Percentiles rank a stretch among this genome's conserved stretches.
Conservation (phyloP, 306 rosid species). For the Castanea mollissima region DNA sequence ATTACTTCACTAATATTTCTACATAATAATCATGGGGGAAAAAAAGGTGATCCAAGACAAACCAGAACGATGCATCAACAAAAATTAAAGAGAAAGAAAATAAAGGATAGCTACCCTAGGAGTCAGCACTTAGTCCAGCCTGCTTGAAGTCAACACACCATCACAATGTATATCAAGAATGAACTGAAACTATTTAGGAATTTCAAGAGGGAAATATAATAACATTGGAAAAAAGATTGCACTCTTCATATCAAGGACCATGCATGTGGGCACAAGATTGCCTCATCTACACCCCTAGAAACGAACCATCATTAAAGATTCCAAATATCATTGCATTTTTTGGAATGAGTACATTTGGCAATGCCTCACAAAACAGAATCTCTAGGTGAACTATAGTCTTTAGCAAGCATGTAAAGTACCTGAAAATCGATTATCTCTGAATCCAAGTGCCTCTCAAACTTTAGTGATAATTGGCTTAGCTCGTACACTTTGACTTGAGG, state of each 20-base stretch:
- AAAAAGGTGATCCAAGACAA: too few species aligned
- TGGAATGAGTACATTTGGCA: neutral
- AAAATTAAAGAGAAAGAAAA: too few species aligned
- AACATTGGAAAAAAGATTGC: neutral
- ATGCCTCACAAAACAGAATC: neutral
- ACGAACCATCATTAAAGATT: neutral
- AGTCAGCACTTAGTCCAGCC: too few species aligned
- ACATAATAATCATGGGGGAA: neutral
- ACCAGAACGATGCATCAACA: too few species aligned
- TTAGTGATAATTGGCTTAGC: constrained; percentile 72
- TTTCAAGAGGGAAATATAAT: neutral
- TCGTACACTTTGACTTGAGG: constrained; percentile 92
- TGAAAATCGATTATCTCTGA: constrained; percentile 89
- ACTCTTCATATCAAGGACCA: neutral
- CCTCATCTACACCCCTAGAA: neutral
- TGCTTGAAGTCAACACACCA: too few species aligned
- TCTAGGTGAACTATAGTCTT: neutral
- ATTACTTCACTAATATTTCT: constrained; percentile 12
- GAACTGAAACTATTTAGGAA: neutral
- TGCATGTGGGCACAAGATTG: neutral
- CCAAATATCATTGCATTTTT: neutral
- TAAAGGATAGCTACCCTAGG: too few species aligned
- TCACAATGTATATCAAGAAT: neutral
- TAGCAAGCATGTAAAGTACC: constrained; percentile 38
- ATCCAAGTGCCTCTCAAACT: constrained; percentile 92